These are phyloP conservation scores for Iris pallida DNA, from an alignment of 116 monocot species.

Conservation along the genomic window DNA sequence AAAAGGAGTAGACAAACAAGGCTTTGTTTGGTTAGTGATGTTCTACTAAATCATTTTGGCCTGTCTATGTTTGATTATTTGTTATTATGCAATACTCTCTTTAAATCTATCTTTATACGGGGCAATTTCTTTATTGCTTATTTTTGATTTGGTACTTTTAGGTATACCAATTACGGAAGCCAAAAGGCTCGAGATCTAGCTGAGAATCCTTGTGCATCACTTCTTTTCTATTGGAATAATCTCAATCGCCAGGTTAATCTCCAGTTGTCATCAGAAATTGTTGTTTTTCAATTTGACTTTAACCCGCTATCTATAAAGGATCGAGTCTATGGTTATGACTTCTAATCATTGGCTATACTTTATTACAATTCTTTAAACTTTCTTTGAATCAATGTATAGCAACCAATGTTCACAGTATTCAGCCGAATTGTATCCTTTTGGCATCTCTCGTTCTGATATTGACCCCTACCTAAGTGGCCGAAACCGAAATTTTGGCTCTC, in stretches of 20 bases:
- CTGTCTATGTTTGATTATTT: not conserved
- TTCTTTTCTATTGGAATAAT: conserved; percentile 82
- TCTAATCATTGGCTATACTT: too few relatives aligned
- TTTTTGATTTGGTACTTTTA: conserved; percentile 13
- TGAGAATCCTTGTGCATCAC: conserved; percentile 79
- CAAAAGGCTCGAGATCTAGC: conserved; percentile 66
- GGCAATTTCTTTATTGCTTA: not conserved
- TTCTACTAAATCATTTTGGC: not conserved
- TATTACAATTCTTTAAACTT: too few relatives aligned
- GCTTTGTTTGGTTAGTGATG: conserved; percentile 76
- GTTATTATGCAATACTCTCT: not conserved
- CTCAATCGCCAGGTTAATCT: conserved; percentile 76
- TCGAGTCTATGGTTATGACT: too few relatives aligned
- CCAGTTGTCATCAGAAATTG: conserved; percentile 2
- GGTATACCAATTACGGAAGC: conserved; percentile 96
- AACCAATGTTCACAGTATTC: too few relatives aligned
- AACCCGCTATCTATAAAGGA: not conserved
- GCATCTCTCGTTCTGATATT: too few relatives aligned
- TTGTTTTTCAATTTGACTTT: not conserved
- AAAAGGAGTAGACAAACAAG: conserved; percentile 75
- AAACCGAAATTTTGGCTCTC: too few relatives aligned
- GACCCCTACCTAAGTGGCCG: too few relatives aligned
- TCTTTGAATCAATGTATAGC: too few relatives aligned
- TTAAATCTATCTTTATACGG: too few relatives aligned
- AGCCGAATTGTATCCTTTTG: too few relatives aligned